Evolutionary conservation across 495 filamentous ascomycete genomes (phyloP).

Genomic region (Penicillium macrosclerotiorum): DNA sequence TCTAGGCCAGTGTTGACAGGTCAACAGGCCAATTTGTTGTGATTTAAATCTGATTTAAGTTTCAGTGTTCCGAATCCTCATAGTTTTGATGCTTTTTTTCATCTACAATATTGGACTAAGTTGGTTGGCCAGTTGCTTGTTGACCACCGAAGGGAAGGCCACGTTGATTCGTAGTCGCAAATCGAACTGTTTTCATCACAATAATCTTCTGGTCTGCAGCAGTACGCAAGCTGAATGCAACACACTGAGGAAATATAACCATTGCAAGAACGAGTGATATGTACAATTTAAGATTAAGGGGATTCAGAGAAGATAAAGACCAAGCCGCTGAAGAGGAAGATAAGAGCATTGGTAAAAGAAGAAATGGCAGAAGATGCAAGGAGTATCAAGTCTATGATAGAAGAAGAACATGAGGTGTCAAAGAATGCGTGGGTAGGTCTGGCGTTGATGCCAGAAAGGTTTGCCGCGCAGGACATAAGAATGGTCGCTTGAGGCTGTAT

Average conservation of each 20-base stretch:
- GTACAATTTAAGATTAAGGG: background rate
- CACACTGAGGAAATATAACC: no score
- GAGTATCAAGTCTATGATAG: conserved; percentile 17
- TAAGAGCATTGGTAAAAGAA: background rate
- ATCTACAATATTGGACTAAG: no score
- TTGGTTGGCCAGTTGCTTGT: no score
- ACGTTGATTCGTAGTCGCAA: no score
- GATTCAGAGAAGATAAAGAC: background rate
- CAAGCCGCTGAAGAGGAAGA: background rate
- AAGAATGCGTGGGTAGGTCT: conserved; percentile 1
- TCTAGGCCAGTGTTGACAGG: conserved; percentile 4
- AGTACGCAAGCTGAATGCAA: no score
- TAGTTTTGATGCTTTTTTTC: background rate
- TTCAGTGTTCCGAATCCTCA: background rate
- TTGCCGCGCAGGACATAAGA: background rate
- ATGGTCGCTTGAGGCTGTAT: background rate
- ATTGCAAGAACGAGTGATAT: background rate
- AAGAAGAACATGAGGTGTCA: background rate
- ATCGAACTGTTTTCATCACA: no score
- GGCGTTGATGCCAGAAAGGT: background rate
- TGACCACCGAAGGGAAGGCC: no score
- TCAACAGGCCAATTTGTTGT: conserved; percentile 1
- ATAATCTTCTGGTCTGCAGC: no score
- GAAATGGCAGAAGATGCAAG: conserved; percentile 4
- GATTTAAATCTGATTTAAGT: background rate